Percentiles rank a stretch among this genome's conserved stretches.
phyloP scores from a whole-genome alignment of 2,329 filamentous ascomycete species.

The Colletotrichum sp. region DNA sequence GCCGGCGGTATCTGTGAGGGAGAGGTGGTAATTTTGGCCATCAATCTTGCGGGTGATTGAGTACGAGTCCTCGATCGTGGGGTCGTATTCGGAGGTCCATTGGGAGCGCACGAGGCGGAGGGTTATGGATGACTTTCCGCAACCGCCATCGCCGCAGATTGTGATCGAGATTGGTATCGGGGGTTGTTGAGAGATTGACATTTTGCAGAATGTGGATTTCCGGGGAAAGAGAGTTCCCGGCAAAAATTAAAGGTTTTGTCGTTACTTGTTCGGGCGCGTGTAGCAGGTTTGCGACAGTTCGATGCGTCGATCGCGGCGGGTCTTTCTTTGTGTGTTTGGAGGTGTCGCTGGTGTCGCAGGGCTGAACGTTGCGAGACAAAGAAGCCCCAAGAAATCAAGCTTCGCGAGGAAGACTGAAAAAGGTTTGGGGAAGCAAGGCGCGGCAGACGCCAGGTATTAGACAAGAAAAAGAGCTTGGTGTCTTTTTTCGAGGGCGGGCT shows the following conservation, averaged over 20 bases:
- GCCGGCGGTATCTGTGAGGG: conserved; percentile 84
- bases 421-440: neutral
- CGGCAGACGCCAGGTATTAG: neutral
- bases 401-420: neutral
- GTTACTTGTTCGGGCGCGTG: neutral
- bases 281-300: neutral
- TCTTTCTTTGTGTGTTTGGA: neutral
- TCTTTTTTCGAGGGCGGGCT: neutral
- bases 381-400: neutral
- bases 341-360: neutral
- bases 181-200: conserved; percentile 32
- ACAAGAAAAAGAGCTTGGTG: neutral
- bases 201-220: neutral
- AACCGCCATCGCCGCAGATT: conserved; percentile 86
- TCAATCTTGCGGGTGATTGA: conserved; percentile 81
- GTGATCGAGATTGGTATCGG: conserved; percentile 74
- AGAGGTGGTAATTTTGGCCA: conserved; percentile 79
- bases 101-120: conserved; percentile 80
- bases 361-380: neutral
- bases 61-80: conserved; percentile 85
- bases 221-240: neutral
- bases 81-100: conserved; percentile 86
- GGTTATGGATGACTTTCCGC: conserved; percentile 85
- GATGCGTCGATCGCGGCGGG: neutral
- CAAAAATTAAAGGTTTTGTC: neutral